phyloP scores from a whole-genome alignment of 2,329 filamentous ascomycete genomes.

The Curvularia sp. region DNA sequence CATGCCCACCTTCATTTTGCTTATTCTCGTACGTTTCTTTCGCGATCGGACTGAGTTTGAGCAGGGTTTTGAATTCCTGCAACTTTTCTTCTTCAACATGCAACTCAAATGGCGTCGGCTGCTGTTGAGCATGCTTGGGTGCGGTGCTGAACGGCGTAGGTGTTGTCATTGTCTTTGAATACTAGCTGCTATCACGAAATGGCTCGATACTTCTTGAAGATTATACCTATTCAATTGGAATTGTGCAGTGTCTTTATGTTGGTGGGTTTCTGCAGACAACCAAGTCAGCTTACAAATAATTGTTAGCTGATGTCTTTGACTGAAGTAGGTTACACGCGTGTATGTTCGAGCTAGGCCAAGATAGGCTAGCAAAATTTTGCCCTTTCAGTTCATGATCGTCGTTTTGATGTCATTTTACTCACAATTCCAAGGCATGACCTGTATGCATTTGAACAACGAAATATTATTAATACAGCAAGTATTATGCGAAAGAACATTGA shows the following conservation, averaged over 20 bases:
- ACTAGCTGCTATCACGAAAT: neutral
- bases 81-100: conserved; percentile 38
- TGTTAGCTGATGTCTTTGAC: neutral
- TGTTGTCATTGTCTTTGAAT: conserved; percentile 25
- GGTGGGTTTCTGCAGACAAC: neutral
- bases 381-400: conserved; percentile 7
- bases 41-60: conserved; percentile 39
- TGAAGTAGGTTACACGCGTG: neutral
- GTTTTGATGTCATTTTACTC: conserved; percentile 1
- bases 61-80: conserved; percentile 39
- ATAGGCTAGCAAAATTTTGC: conserved; percentile 1
- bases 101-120: conserved; percentile 35
- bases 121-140: conserved; percentile 24
- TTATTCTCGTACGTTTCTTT: conserved; percentile 43
- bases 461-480: conserved; percentile 4
- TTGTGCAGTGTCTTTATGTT: neutral
- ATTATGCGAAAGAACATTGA: neutral
- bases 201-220: neutral
- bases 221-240: neutral
- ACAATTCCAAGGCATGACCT: neutral
- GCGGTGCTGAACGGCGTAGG: conserved; percentile 24
- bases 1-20: conserved; percentile 33
- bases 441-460: neutral
- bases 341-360: conserved; percentile 2
- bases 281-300: conserved; percentile 13